Evolutionary conservation across 2,329 filamentous ascomycete species (phyloP).

Genomic region (Colletotrichum lupini): DNA sequence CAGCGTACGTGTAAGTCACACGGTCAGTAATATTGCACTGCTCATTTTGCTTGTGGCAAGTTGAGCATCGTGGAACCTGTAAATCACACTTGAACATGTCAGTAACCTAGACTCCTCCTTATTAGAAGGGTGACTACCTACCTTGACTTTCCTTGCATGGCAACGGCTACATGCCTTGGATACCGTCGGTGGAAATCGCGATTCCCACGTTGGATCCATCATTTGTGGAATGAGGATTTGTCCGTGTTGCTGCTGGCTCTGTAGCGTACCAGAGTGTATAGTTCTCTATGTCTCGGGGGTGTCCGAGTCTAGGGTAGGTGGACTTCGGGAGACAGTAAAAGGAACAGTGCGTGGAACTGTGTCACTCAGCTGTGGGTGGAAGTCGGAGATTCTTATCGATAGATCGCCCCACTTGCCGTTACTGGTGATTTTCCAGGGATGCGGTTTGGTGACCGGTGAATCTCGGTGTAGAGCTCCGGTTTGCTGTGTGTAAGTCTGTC

Average conservation of each 20-base stretch:
- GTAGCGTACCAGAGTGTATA: neutral
- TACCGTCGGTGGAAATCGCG: conserved; percentile 20
- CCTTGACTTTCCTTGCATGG: conserved; percentile 37
- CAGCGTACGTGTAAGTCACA: conserved; percentile 35
- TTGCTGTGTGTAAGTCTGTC: neutral
- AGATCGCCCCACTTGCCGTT: conserved; percentile 5
- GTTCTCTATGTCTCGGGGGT: neutral
- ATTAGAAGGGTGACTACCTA: conserved; percentile 32
- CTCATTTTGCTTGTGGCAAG: conserved; percentile 31
- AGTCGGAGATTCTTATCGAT: neutral
- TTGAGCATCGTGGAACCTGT: conserved; percentile 40
- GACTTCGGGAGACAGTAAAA: neutral
- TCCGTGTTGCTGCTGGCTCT: neutral
- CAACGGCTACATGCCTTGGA: conserved; percentile 36
- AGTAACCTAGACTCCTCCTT: neutral
- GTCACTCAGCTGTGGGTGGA: neutral
- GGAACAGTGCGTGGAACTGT: neutral
- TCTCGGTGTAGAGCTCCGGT: neutral
- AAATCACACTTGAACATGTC: conserved; percentile 38
- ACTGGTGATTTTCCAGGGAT: neutral
- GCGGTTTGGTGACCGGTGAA: neutral
- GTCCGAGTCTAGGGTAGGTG: neutral
- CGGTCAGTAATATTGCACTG: conserved; percentile 37
- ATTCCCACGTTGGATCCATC: conserved; percentile 24
- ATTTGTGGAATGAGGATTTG: no score